Evolutionary conservation across 2,329 filamentous ascomycete species (phyloP), one percentile per base, ranked within the genome.

Genomic region (Xylaria sp.): DNA sequence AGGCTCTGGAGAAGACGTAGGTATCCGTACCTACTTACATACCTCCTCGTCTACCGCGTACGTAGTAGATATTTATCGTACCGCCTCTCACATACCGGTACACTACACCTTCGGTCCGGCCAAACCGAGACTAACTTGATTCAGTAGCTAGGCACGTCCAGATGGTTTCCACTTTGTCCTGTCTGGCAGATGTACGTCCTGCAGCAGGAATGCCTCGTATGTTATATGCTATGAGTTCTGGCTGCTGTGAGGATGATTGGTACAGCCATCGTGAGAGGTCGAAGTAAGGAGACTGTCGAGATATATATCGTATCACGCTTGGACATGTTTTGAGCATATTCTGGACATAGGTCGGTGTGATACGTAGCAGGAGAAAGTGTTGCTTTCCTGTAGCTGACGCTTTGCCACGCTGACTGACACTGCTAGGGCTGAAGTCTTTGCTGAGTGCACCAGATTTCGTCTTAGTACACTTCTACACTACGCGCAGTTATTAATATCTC

Each of bases 51-150:
- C n/a, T n/a, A n/a, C n/a, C n/a, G n/a, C n/a, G n/a, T n/a, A n/a
- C n/a, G n/a, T n/a, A n/a, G n/a, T 55, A 42, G 33, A 31, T 42
- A 42, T 4, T 27, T 27, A 42, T 42, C 36, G 5, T n/a, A 55
- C 29, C 54, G 56, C 62, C 50, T 60, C 62, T 27, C 47, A 49
- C 39, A 38, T 42, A 42, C 15, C 17, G 7, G n/a, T 36, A 39
- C 36, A 15, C 17, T 33, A 54, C 39, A 39, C 39, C 33, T 13
- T 70, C 66, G 68, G 68, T 63, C 68, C 68, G 66, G 60, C 5
- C n/a, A 11, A 62, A 62, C 68, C 68, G 68, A 70, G 62, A 39
- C 68, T 70, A 69, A 63, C 64, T 60, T 33, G 42, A 39, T 67
- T 31, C 31, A 44, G 59, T 54, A 68, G 45, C 42, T 55, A 38